Evolutionary conservation across 208 protist species (phyloP).

Genomic region (Crithidia expoeki): DNA sequence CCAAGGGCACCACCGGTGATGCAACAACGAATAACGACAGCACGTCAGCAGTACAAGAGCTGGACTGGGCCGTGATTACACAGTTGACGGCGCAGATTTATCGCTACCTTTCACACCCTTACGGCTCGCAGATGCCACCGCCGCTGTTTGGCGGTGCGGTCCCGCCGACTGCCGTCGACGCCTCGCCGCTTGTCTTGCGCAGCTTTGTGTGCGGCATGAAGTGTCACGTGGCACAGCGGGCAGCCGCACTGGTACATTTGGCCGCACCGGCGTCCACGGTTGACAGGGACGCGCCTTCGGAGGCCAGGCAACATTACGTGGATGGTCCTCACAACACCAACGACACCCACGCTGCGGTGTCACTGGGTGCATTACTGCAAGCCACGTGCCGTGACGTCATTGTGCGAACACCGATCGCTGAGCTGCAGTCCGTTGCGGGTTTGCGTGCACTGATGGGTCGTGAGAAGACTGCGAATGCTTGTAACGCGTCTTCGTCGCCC

Average conservation of each 20-base stretch:
- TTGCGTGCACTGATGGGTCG: constrained; percentile 14
- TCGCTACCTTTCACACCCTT: constrained; percentile 79
- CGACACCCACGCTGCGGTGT: constrained; percentile 1
- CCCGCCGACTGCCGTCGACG: constrained; percentile 10
- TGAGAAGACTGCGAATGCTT: no score
- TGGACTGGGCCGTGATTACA: constrained; percentile 57
- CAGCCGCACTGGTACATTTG: constrained; percentile 37
- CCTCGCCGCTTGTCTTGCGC: constrained; percentile 25
- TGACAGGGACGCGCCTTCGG: neutral
- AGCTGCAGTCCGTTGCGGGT: constrained; percentile 25
- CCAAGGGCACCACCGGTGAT: neutral
- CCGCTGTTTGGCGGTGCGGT: constrained; percentile 51
- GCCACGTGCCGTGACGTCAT: constrained; percentile 23
- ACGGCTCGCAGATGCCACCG: constrained; percentile 86
- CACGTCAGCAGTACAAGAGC: neutral
- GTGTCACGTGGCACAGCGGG: constrained; percentile 44
- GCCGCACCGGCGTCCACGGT: neutral
- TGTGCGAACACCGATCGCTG: constrained; percentile 27
- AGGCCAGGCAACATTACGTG: no score
- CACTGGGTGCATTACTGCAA: constrained; percentile 4
- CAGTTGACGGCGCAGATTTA: constrained; percentile 84
- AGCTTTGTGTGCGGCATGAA: constrained; percentile 55
- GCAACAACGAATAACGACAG: neutral
- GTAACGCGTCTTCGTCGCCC: neutral
- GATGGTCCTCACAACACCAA: neutral